Evolutionary conservation across 306 rosid species (phyloP).

Genomic region (Rosa lucieae): DNA sequence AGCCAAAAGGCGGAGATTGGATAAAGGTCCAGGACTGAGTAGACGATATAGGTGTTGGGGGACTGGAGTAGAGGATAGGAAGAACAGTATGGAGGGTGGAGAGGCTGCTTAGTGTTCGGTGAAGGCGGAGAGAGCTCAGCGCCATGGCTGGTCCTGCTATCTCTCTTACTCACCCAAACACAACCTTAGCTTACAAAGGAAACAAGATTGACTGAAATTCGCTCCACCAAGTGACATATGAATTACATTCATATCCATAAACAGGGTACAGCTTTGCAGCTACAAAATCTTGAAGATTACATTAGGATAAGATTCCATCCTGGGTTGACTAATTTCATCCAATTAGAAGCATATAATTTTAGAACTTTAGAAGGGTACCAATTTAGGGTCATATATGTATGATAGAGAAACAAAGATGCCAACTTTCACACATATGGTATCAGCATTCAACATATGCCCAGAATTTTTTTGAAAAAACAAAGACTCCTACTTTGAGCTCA

Average conservation of each 20-base stretch:
- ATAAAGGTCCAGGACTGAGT: background rate
- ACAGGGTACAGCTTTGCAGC: background rate
- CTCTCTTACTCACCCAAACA: background rate
- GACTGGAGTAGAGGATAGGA: constrained; percentile 1
- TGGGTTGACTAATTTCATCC: background rate
- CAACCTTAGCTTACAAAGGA: background rate
- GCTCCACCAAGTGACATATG: background rate
- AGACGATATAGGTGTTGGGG: constrained; percentile 10
- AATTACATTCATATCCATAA: background rate
- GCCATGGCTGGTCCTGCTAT: constrained; percentile 48
- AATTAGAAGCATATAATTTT: background rate
- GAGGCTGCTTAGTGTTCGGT: constrained; percentile 38
- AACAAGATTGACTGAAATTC: background rate
- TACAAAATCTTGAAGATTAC: background rate
- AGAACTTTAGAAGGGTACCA: background rate
- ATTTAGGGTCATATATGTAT: background rate
- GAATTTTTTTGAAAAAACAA: background rate
- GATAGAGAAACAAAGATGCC: background rate
- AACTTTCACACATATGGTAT: background rate
- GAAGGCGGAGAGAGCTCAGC: constrained; percentile 48
- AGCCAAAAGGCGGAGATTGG: constrained; percentile 36
- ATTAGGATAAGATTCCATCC: background rate
- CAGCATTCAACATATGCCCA: background rate
- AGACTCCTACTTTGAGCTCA: background rate
- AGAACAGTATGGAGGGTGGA: constrained; percentile 26